Conservation (phyloP, 1,284 basidiomycete genomes). For the Ceratobasidium sp. region DNA sequence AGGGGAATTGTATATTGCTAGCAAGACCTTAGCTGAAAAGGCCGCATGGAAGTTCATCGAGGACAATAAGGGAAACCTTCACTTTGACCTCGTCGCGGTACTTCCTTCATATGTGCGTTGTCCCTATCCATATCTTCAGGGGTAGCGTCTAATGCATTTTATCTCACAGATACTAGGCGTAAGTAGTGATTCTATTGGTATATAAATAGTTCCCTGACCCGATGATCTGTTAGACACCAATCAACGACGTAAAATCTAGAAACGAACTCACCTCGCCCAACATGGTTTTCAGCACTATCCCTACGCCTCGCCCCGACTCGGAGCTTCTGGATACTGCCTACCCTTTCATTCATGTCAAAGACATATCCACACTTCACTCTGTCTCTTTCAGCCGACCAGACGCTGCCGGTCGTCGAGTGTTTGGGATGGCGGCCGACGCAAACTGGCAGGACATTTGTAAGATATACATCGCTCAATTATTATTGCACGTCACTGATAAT, state of each 20-base stretch:
- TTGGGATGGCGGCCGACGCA: conserved; percentile 6
- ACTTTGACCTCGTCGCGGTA: conserved; percentile 48
- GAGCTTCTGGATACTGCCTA: background rate
- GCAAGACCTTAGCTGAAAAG: conserved; percentile 57
- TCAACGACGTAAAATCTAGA: conserved; percentile 8
- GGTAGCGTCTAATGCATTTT: background rate
- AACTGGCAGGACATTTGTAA: conserved; percentile 36
- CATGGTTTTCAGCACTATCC: background rate
- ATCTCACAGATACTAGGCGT: conserved; percentile 13
- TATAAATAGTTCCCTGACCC: no score
- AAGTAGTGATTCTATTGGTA: background rate
- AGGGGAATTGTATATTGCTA: conserved; percentile 55
- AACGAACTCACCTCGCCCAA: conserved; percentile 13
- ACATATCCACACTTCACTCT: conserved; percentile 17
- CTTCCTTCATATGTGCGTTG: conserved; percentile 44
- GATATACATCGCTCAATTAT: background rate
- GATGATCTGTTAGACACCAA: conserved; percentile 1
- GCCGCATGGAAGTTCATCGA: conserved; percentile 56
- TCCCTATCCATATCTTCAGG: background rate
- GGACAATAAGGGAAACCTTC: conserved; percentile 50
- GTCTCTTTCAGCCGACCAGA: conserved; percentile 7
- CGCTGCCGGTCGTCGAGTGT: conserved; percentile 4
- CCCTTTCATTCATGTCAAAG: conserved; percentile 22
- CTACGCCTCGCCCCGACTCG: conserved; percentile 9
- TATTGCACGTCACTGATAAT: background rate